A percentile compares a stretch with the other conserved stretches of the same genome.
phyloP scores from a whole-genome alignment of 768 basidiomycete genomes.

The Mycena vulgaris region DNA sequence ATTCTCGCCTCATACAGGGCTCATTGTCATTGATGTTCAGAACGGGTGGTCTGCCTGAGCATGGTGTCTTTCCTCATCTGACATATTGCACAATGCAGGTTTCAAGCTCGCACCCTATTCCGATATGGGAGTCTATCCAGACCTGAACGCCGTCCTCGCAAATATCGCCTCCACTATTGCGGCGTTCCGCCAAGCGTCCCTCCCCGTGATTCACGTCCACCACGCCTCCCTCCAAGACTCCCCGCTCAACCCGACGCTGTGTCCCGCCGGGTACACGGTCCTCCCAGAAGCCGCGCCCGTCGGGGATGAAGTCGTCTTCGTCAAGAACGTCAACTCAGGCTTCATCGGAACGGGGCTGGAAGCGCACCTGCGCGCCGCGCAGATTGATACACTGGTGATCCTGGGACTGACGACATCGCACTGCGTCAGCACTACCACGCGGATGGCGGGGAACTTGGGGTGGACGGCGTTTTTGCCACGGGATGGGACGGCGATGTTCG shows the following conservation, averaged over 20 bases:
- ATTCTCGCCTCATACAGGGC: conserved; percentile 11
- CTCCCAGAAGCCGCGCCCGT: conserved; percentile 34
- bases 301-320: conserved; percentile 39
- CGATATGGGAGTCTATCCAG: conserved; percentile 12
- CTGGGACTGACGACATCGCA: conserved; percentile 42
- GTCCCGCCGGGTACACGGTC: conserved; percentile 36
- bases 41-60: conserved; percentile 25
- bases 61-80: background rate
- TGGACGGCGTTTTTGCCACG: conserved; percentile 40
- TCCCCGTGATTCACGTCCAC: conserved; percentile 42
- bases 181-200: conserved; percentile 36
- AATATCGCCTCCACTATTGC: conserved; percentile 24
- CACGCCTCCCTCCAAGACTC: conserved; percentile 36
- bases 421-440: conserved; percentile 44
- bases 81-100: conserved; percentile 8
- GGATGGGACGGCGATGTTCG: conserved; percentile 44
- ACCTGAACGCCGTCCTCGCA: conserved; percentile 11
- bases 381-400: conserved; percentile 42
- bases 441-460: conserved; percentile 45
- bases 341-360: conserved; percentile 48
- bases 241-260: conserved; percentile 31
- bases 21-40: conserved; percentile 42
- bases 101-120: conserved; percentile 29
- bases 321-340: conserved; percentile 43
- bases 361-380: conserved; percentile 30